Evolutionary conservation across 202 grass and related monocot species (phyloP).

Genomic region (Hordeum pubiflorum): DNA sequence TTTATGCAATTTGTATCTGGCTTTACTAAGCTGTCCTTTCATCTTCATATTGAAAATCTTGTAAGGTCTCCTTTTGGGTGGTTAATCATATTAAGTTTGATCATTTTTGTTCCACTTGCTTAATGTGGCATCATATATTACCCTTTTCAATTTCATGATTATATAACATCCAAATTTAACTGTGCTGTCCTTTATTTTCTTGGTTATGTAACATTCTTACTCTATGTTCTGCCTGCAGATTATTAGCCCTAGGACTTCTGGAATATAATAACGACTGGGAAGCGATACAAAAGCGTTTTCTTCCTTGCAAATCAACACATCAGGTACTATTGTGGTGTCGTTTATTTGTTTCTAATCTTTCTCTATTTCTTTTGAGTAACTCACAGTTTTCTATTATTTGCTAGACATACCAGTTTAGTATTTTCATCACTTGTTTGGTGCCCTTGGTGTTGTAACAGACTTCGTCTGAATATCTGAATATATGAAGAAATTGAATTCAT

Average conservation of each 20-base stretch:
- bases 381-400: conserved; percentile 12
- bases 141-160: conserved; percentile 14
- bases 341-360: conserved; percentile 18
- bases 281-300: conserved; percentile 80
- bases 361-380: neutral
- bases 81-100: conserved; percentile 22
- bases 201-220: neutral
- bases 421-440: conserved; percentile 26
- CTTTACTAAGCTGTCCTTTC: conserved; percentile 11
- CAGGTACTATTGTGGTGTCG: conserved; percentile 51
- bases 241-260: conserved; percentile 79
- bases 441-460: neutral
- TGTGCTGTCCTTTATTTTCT: conserved; percentile 10
- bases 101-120: conserved; percentile 14
- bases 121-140: neutral
- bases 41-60: conserved; percentile 9
- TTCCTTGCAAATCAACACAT: conserved; percentile 84
- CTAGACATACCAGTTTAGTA: conserved; percentile 6
- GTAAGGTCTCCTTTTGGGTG: neutral
- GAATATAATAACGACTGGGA: conserved; percentile 88
- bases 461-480: neutral
- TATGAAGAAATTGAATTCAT: neutral
- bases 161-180: neutral
- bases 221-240: conserved; percentile 43
- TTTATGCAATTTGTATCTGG: conserved; percentile 21